Evolutionary conservation across 1,139 yeast species (phyloP), one percentile per base, ranked within the genome.

Genomic region (Kodamaea fungicola): DNA sequence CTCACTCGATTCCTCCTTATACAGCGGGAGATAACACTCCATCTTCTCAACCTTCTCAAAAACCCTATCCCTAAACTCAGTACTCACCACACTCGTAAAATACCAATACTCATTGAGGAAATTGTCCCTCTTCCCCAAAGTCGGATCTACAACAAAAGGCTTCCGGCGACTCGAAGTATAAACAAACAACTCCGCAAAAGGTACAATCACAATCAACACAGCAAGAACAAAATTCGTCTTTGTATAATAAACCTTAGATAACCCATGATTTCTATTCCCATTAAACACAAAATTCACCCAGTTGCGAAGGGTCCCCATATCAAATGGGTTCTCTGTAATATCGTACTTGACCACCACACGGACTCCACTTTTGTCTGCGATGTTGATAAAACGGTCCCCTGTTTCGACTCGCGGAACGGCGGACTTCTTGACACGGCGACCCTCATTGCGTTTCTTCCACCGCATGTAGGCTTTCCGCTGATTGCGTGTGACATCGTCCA

Each of bases 211-310:
- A 6, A 63, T 38, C 2, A 53, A n/a, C 3, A 62, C 13, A 2
- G 64, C 53, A 32, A 34, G 32, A 1, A 48, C 9, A 8, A 62
- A 49, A 28, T 46, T 51, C 6, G 33, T 12, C 8, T 32, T 36
- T 6, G 58, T 39, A 22, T 41, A 46, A 16, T 24, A 27, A 8
- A 28, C 22, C 6, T 33, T 31, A 7, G 28, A 12, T 8, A 32
- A 23, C 25, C 54, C 57, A 28, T 49, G 51, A 34, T 54, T 55
- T 23, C 57, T 41, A 39, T 64, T 64, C 3, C 62, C 61, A 34
- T 59, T 54, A 31, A 59, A 52, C 33, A 63, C 55, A 5, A 63
- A 45, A 41, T 68, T 65, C 24, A 67, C 59, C 58, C 67, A 58
- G 42, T 69, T 69, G 16, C 45, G 52, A 28, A 45, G 46, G 30